These are phyloP conservation scores for Botrytis medusae DNA, from an alignment of 2,329 filamentous ascomycete species.

Conservation along the genomic window DNA sequence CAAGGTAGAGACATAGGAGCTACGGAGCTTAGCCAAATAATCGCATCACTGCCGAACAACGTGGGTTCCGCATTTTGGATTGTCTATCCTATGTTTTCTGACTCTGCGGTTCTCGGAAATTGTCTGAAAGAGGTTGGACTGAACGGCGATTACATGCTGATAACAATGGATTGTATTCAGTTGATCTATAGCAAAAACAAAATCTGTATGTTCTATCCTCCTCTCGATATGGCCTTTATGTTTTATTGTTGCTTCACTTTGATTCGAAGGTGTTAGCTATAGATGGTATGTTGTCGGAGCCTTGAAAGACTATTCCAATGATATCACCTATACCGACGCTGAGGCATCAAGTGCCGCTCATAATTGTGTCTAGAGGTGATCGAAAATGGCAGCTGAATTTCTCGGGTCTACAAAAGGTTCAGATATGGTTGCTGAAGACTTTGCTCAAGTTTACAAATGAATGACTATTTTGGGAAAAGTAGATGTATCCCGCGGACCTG, in stretches of 20 bases:
- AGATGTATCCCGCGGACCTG: neutral
- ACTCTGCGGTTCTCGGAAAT: slow-evolving; percentile 34
- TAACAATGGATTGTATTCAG: slow-evolving; percentile 9
- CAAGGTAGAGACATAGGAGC: too few species aligned
- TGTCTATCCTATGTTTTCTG: slow-evolving; percentile 38
- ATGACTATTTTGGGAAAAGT: neutral
- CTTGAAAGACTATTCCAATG: neutral
- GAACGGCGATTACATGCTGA: slow-evolving; percentile 25
- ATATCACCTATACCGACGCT: neutral
- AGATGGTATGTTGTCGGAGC: neutral
- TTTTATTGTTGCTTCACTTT: neutral
- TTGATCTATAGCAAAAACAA: slow-evolving; percentile 23
- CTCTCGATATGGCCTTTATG: slow-evolving; percentile 38
- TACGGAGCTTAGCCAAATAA: too few species aligned
- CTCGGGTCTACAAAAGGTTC: neutral
- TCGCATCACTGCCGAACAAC: too few species aligned
- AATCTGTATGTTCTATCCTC: slow-evolving; percentile 29
- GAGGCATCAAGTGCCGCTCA: neutral
- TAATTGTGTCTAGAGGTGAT: neutral
- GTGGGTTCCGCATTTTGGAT: slow-evolving; percentile 40
- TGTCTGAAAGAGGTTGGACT: slow-evolving; percentile 36
- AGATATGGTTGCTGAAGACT: neutral
- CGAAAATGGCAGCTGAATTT: neutral
- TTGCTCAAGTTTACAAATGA: neutral
- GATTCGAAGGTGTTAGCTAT: neutral